Evolutionary conservation across 129 eudicot genomes (phyloP), one percentile per base, ranked within the genome.

Genomic region (Oenanthe sinensis): DNA sequence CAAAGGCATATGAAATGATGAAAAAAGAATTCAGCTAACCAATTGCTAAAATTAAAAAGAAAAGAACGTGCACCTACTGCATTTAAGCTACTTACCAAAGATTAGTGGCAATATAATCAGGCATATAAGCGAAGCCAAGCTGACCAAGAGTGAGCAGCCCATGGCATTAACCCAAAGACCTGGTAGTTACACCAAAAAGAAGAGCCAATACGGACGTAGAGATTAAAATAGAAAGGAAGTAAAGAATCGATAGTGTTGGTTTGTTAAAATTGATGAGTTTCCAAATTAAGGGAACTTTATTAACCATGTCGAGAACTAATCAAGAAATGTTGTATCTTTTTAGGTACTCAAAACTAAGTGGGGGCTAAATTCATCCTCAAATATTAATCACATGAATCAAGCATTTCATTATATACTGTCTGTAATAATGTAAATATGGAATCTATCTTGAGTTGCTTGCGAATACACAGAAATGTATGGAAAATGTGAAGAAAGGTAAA

Each of bases 101-200:
- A 94, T 85, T 60, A 91, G 60, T 47, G 98, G 98, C 89, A 94
- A 83, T 76, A 90, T 77, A 85, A 92, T 90, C 79, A 94, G 84
- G 87, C 98, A 91, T 71, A 91, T 86, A 67, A 94, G 89, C 40
- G 98, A 94, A 84, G 98, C 98, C 92, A 94, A 82, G 93, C 98
- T 94, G 82, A 94, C 98, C 89, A 94, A 87, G 36, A 94, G 84
- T 58, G 98, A 94, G 81, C 98, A 94, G 4, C 92, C 97, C 97
- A 94, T 89, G 68, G 98, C 97, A 85, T 87, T 67, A 71, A 88
- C 74, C 97, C 98, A 94, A 69, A 94, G 93, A 36, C 96, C 98
- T 94, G 79, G 22, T 36, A 81, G 79, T 47, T 45, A 60, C 67
- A 70, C 60, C 73, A 44, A 44, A 65, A n/a, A 74, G 43, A 54